A percentile compares a stretch with the other conserved stretches of the same genome.
phyloP scores from a whole-genome alignment of 2,329 filamentous ascomycete species.

The Myriangium duriaei region DNA sequence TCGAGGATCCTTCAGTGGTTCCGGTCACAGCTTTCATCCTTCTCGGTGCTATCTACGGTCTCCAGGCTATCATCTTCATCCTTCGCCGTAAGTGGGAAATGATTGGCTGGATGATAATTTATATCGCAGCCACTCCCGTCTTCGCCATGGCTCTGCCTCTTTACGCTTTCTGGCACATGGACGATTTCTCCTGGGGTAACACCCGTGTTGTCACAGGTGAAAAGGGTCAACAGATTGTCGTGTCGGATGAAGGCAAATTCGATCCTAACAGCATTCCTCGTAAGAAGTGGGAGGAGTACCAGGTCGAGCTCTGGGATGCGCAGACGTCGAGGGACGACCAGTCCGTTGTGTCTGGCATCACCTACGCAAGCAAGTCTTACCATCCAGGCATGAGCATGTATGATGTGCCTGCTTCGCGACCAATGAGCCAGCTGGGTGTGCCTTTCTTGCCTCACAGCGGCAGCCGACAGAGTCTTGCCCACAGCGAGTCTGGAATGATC shows the following conservation, averaged over 20 bases:
- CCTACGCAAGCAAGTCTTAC: constrained; percentile 77
- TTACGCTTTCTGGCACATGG: constrained; percentile 99
- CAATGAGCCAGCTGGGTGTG: constrained; percentile 48
- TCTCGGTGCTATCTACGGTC: constrained; percentile 88
- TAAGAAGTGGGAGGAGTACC: constrained; percentile 99
- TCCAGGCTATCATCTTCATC: constrained; percentile 96
- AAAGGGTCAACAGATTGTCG: constrained; percentile 78
- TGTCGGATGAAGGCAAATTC: constrained; percentile 96
- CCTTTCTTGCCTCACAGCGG: constrained; percentile 32
- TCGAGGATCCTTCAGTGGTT: constrained; percentile 49
- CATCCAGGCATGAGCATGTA: constrained; percentile 50
- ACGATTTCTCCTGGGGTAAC: constrained; percentile 99
- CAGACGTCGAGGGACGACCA: constrained; percentile 72
- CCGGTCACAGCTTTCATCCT: constrained; percentile 82
- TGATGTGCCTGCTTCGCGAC: constrained; percentile 37
- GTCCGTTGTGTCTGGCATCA: constrained; percentile 86
- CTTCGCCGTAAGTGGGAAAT: constrained; percentile 96
- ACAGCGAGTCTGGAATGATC: constrained; percentile 33
- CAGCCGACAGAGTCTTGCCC: constrained; percentile 66
- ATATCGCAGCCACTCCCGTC: constrained; percentile 79
- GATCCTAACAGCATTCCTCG: constrained; percentile 84
- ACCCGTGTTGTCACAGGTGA: constrained; percentile 95
- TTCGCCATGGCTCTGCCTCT: constrained; percentile 84
- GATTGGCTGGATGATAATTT: constrained; percentile 98
- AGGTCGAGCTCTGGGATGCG: constrained; percentile 92